Percentiles rank a stretch among this genome's conserved stretches.
phyloP scores from a whole-genome alignment of 2,329 filamentous ascomycete species.

The Lasiodiplodia gonubiensis region DNA sequence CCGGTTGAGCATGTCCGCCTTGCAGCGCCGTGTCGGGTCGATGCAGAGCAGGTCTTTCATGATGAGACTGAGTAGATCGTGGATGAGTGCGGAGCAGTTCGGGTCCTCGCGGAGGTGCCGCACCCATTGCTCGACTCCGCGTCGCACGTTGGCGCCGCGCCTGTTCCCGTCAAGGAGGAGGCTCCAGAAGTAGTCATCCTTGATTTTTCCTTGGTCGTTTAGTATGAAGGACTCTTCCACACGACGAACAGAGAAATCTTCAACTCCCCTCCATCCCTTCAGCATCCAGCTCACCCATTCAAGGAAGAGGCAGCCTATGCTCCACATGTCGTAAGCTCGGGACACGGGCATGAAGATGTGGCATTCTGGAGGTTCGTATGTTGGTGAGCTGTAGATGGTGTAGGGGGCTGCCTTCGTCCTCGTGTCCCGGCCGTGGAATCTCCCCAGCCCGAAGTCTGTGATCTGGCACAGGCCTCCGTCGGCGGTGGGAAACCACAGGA shows the following conservation, averaged over 20 bases:
- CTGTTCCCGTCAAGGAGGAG: neutral
- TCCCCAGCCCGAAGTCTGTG: constrained; percentile 44
- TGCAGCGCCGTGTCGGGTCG: no score
- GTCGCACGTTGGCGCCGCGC: no score
- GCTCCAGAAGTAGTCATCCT: constrained; percentile 22
- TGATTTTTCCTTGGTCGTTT: neutral
- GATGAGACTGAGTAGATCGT: no score
- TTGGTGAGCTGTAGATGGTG: constrained; percentile 33
- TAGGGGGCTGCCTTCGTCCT: constrained; percentile 36
- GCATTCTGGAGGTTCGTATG: constrained; percentile 51
- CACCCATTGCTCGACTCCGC: no score
- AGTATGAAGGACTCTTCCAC: neutral
- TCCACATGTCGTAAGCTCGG: constrained; percentile 45
- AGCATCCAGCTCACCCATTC: constrained; percentile 40
- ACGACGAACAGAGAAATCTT: constrained; percentile 17
- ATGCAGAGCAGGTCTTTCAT: no score
- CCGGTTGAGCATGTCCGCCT: no score
- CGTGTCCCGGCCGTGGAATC: constrained; percentile 43
- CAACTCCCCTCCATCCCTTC: constrained; percentile 27
- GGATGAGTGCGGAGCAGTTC: no score
- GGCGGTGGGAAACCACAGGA: constrained; percentile 39
- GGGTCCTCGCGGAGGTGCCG: no score
- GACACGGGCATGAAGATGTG: constrained; percentile 39
- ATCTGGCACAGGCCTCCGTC: constrained; percentile 34
- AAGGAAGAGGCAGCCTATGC: constrained; percentile 39